These are phyloP conservation scores for Ustulina deusta DNA, from an alignment of 2,329 filamentous ascomycete species.

Conservation along the genomic window DNA sequence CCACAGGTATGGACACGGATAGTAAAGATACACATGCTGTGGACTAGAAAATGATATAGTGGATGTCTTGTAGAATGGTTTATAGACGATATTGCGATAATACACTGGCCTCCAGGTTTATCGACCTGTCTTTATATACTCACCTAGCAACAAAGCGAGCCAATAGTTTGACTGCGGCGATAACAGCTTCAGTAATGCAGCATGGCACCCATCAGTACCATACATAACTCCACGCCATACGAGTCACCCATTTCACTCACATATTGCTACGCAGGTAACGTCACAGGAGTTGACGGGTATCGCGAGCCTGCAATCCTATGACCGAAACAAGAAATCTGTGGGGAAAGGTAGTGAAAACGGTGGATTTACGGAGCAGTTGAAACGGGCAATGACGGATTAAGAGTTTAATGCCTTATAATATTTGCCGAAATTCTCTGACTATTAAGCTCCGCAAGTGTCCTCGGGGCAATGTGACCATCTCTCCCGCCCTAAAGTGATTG, in stretches of 20 bases:
- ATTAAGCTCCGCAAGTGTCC: too few relatives aligned
- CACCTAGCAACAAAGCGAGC: neutral
- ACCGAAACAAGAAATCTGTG: too few relatives aligned
- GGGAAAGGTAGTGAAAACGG: too few relatives aligned
- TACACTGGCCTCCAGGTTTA: neutral
- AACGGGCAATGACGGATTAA: too few relatives aligned
- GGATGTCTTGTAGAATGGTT: neutral
- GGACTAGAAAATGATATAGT: neutral
- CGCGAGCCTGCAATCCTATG: too few relatives aligned
- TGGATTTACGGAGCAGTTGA: too few relatives aligned
- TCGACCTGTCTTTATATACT: slow-evolving; percentile 1
- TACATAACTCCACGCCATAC: neutral
- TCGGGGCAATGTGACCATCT: too few relatives aligned
- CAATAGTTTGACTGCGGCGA: neutral
- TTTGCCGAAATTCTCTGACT: too few relatives aligned
- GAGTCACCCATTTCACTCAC: neutral
- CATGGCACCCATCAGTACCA: neutral
- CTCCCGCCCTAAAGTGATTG: too few relatives aligned
- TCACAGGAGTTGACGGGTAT: too few relatives aligned
- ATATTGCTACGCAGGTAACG: too few relatives aligned
- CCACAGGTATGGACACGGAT: neutral
- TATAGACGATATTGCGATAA: neutral
- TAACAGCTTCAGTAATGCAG: neutral
- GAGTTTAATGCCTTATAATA: too few relatives aligned
- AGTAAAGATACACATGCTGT: neutral